phyloP scores from a whole-genome alignment of 2,329 filamentous ascomycete genomes.

The Sordariomycetes sp. region DNA sequence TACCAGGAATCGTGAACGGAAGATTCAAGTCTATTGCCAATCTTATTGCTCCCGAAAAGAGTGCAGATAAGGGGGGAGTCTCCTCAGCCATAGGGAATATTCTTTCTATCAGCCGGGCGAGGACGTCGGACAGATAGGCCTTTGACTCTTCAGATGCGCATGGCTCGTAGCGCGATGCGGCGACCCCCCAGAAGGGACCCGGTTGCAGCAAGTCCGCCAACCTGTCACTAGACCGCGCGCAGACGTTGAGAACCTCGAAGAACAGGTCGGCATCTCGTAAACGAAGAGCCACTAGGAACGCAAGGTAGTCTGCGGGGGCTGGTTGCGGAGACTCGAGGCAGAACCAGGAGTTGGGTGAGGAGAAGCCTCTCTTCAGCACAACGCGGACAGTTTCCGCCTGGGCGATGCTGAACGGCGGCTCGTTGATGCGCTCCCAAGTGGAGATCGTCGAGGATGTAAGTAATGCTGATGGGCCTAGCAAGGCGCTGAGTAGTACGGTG shows the following conservation, averaged over 20 bases:
- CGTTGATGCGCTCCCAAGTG: conserved; percentile 2
- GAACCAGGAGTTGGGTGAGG: background rate
- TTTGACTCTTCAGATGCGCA: background rate
- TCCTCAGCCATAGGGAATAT: background rate
- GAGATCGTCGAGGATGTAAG: background rate
- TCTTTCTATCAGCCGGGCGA: background rate
- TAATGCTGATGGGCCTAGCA: background rate
- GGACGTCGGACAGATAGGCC: background rate
- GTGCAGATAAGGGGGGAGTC: background rate
- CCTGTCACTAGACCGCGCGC: background rate
- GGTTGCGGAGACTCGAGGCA: background rate
- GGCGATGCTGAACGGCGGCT: background rate
- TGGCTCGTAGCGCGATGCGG: background rate
- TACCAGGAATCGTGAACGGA: background rate
- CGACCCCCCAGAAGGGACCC: background rate
- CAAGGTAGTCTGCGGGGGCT: background rate
- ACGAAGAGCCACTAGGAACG: background rate
- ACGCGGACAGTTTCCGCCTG: background rate
- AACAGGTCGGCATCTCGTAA: conserved; percentile 1
- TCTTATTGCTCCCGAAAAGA: background rate
- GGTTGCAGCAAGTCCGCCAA: background rate
- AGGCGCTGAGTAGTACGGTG: background rate
- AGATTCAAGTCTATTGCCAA: background rate
- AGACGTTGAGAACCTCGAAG: background rate
- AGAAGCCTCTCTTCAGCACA: background rate